These are phyloP conservation scores for Pseudofabraea citricarpa DNA, from an alignment of 2,329 filamentous ascomycete species.

Conservation along the genomic window DNA sequence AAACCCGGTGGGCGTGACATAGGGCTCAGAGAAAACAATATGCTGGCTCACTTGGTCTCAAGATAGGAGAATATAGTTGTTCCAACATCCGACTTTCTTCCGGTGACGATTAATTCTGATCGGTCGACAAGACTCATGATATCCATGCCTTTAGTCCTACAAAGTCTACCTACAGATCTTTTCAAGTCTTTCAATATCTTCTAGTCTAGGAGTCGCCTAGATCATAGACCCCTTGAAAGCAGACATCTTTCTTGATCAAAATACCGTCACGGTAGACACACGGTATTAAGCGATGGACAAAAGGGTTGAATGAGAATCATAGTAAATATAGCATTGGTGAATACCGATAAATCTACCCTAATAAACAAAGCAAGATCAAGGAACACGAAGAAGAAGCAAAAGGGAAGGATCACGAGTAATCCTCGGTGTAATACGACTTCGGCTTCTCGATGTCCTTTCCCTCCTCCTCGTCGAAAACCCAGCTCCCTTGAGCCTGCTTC, in stretches of 20 bases:
- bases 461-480: too few species aligned
- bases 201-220: slow-evolving; percentile 1
- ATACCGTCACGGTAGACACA: too few species aligned
- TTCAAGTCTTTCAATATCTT: background rate
- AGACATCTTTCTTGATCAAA: background rate
- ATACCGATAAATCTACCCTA: too few species aligned
- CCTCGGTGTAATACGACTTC: too few species aligned
- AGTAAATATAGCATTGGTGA: too few species aligned
- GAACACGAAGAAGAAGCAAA: too few species aligned
- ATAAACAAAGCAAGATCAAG: too few species aligned
- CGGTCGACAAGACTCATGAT: background rate
- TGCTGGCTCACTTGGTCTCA: background rate
- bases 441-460: too few species aligned
- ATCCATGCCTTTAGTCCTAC: background rate
- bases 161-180: background rate
- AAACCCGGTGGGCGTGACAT: background rate
- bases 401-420: too few species aligned
- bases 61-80: background rate
- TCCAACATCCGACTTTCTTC: background rate
- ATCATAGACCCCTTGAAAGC: background rate
- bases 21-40: background rate
- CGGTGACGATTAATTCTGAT: background rate
- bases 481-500: too few species aligned
- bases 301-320: too few species aligned
- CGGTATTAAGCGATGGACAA: too few species aligned